Percentiles rank a stretch among this genome's conserved stretches.
Evolutionary conservation across 2,329 filamentous ascomycete genomes (phyloP).

Genomic region (Penicillium corylophilum): DNA sequence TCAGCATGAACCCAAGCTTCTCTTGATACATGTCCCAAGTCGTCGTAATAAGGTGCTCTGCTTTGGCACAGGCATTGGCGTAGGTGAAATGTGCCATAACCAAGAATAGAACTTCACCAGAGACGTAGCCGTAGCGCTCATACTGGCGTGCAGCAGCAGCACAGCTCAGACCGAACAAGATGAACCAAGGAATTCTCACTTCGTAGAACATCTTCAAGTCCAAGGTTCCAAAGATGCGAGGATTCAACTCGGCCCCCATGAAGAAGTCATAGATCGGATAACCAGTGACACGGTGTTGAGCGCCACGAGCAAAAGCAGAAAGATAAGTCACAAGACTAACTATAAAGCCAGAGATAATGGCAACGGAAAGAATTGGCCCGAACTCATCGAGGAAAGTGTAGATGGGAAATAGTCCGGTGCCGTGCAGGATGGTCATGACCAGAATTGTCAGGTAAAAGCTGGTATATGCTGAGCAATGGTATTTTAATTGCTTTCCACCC

Average conservation of each 20-base stretch:
- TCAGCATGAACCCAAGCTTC: slow-evolving; percentile 95
- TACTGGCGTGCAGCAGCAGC: slow-evolving; percentile 74
- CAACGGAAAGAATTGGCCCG: slow-evolving; percentile 85
- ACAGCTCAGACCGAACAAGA: slow-evolving; percentile 69
- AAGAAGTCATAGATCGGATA: slow-evolving; percentile 81
- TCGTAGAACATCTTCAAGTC: slow-evolving; percentile 97
- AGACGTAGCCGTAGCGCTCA: slow-evolving; percentile 79
- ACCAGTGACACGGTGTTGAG: slow-evolving; percentile 87
- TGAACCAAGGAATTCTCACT: slow-evolving; percentile 91
- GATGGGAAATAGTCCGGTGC: slow-evolving; percentile 77
- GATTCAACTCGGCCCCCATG: slow-evolving; percentile 84
- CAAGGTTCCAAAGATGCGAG: slow-evolving; percentile 74
- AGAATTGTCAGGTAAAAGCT: slow-evolving; percentile 84
- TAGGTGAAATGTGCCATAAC: slow-evolving; percentile 88
- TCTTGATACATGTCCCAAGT: slow-evolving; percentile 97
- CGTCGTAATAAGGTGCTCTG: slow-evolving; percentile 82
- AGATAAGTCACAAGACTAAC: slow-evolving; percentile 80
- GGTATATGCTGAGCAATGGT: slow-evolving; percentile 87
- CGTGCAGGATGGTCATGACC: slow-evolving; percentile 68
- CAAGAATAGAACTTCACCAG: slow-evolving; percentile 75
- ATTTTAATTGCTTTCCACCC: slow-evolving; percentile 78
- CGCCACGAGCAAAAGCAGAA: slow-evolving; percentile 77
- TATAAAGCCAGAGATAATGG: slow-evolving; percentile 83
- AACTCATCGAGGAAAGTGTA: slow-evolving; percentile 94
- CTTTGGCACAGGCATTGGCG: slow-evolving; percentile 86